phyloP scores from a whole-genome alignment of 2,329 filamentous ascomycete genomes.

The Colletotrichum aenigma region DNA sequence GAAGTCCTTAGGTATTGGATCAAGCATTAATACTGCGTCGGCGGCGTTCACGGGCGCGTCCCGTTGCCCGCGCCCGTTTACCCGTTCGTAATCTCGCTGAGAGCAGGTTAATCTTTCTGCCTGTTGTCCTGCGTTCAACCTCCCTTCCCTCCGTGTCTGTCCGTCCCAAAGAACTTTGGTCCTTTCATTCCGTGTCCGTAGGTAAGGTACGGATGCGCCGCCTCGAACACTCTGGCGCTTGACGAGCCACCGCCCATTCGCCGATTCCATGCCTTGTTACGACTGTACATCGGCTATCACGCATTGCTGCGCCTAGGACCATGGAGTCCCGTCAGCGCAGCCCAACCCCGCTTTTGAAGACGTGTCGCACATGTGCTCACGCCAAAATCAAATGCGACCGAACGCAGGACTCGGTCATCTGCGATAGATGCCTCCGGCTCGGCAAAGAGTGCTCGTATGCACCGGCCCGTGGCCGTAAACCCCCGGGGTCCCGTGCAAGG shows the following conservation, averaged over 20 bases:
- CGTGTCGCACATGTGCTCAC: slow-evolving; percentile 37
- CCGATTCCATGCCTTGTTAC: not conserved
- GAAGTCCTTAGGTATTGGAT: not conserved
- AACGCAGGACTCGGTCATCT: slow-evolving; percentile 34
- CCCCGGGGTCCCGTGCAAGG: slow-evolving; percentile 18
- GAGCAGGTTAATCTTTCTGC: not conserved
- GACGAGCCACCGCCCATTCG: not conserved
- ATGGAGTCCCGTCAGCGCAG: slow-evolving; percentile 13
- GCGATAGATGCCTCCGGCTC: slow-evolving; percentile 35
- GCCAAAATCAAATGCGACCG: slow-evolving; percentile 39
- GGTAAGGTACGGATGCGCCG: not conserved
- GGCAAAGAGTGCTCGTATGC: slow-evolving; percentile 36
- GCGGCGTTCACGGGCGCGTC: not conserved
- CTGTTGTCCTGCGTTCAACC: not conserved
- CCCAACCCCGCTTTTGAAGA: slow-evolving; percentile 25
- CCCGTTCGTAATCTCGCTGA: not conserved
- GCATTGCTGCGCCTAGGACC: not conserved
- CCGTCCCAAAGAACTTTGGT: not conserved
- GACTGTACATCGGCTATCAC: not conserved
- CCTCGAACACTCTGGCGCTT: not conserved
- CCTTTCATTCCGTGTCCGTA: slow-evolving; percentile 5
- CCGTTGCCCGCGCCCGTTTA: not conserved
- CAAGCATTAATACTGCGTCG: not conserved
- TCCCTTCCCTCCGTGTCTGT: not conserved
- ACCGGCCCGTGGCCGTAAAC: slow-evolving; percentile 28